Percentiles rank a stretch among this genome's conserved stretches.
These are phyloP conservation scores for Neopestalotiopsis rosae DNA, from an alignment of 2,329 filamentous ascomycete species.

Conservation along the genomic window DNA sequence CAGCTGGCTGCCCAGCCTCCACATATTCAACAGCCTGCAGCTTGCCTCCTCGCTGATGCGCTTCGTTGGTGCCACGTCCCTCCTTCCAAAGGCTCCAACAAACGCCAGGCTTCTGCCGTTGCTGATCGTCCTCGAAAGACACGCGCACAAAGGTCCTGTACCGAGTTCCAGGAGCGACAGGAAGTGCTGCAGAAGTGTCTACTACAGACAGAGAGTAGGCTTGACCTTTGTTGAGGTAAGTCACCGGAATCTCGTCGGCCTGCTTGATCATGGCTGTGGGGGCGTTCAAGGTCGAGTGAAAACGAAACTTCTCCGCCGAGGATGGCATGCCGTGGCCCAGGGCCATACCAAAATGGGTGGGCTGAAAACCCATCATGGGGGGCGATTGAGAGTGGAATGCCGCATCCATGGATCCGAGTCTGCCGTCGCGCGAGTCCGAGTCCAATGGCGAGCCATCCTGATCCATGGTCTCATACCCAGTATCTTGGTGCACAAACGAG, in stretches of 20 bases:
- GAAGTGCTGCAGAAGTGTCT: constrained; percentile 72
- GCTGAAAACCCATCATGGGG: constrained; percentile 63
- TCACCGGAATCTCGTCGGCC: constrained; percentile 90
- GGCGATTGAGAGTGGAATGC: constrained; percentile 66
- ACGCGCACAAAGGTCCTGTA: constrained; percentile 95
- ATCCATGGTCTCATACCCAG: constrained; percentile 80
- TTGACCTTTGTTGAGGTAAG: constrained; percentile 97
- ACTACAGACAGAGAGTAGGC: constrained; percentile 86
- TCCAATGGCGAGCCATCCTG: constrained; percentile 74
- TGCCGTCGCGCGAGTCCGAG: constrained; percentile 54
- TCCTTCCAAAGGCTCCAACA: constrained; percentile 96
- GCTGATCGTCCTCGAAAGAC: constrained; percentile 95
- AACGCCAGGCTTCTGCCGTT: constrained; percentile 78
- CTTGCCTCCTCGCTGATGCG: constrained; percentile 90
- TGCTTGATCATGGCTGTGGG: constrained; percentile 96
- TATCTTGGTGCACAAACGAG: constrained; percentile 80
- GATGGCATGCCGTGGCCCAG: constrained; percentile 54
- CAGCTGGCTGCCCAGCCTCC: constrained; percentile 64
- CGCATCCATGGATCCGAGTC: constrained; percentile 62
- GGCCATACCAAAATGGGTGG: constrained; percentile 52
- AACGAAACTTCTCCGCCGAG: constrained; percentile 79
- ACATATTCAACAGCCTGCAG: constrained; percentile 96
- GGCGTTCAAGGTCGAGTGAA: constrained; percentile 87
- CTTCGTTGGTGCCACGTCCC: constrained; percentile 92
- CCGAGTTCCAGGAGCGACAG: constrained; percentile 64